Conservation (phyloP, 1,284 basidiomycete species). For the Ceratobasidium sp. region DNA sequence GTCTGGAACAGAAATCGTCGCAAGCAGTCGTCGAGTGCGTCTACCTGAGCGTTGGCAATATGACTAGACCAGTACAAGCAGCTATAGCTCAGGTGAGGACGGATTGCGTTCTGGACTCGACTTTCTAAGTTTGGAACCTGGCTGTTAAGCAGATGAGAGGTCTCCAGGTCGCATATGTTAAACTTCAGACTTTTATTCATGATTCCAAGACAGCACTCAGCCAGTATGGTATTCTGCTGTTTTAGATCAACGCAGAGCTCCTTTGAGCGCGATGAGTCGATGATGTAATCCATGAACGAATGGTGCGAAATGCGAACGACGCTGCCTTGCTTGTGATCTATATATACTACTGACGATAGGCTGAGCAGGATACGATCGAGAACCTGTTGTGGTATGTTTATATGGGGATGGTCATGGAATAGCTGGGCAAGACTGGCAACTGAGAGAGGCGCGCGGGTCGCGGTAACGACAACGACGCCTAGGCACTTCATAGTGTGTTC, state of each 20-base stretch:
- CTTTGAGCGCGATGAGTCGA: neutral
- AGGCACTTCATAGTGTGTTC: neutral
- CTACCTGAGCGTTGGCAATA: neutral
- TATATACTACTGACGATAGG: constrained; percentile 3
- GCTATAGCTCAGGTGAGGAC: too few species aligned
- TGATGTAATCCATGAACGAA: too few species aligned
- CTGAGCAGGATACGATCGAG: neutral
- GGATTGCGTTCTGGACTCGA: constrained; percentile 9
- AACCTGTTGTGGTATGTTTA: neutral
- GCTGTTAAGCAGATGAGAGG: neutral
- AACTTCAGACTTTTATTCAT: too few species aligned
- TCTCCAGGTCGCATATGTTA: constrained; percentile 27
- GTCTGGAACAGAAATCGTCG: neutral
- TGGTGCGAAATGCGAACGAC: neutral
- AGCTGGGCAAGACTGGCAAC: neutral
- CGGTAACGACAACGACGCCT: too few species aligned
- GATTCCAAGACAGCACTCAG: too few species aligned
- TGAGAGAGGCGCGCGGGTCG: neutral
- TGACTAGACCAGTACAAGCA: too few species aligned
- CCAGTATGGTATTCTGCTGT: too few species aligned
- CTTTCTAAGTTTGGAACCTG: constrained; percentile 3
- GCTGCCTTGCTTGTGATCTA: neutral
- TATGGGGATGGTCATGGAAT: too few species aligned
- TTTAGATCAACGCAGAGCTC: neutral
- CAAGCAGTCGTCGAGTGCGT: neutral